Evolutionary conservation across 139 green algal genomes (phyloP), one percentile per base, ranked within the genome.

Genomic region (Desmodesmus armatus): DNA sequence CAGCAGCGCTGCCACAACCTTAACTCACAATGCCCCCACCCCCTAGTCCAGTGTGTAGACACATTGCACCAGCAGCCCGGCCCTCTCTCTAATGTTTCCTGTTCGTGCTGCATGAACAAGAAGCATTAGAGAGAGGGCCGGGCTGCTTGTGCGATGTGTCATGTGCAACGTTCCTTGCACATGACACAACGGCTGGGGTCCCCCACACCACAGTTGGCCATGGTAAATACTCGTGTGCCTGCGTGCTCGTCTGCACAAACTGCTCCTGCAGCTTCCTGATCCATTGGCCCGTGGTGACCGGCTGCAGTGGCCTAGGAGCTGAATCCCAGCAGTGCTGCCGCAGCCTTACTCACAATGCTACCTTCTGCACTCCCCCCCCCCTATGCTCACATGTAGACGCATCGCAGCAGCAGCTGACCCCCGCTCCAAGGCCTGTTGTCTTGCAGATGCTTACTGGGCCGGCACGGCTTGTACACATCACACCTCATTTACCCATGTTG

Each of bases 401-500:
- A 13, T 37, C 60, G 5, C 60, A 23, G n/a, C 60, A n/a, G 21
- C 58, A 35, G 4, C 25, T 66, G 21, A 27, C 33, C 2, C 37
- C 47, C 47, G 60, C 60, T 66, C 27, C 23, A n/a, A n/a, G n/a
- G n/a, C n/a, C 33, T 23, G 19, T 31, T 3, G 6, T 74, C 33
- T 25, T 74, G 66, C 35, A 23, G 33, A 19, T 44, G 66, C 66
- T 31, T 9, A 29, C 35, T 49, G n/a, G 11, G 27, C 33, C 66
- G 44, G 66, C 31, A 49, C 33, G 44, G 35, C 35, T 74, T n/a
- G n/a, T n/a, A n/a, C n/a, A n/a, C n/a, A n/a, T n/a, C 69, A 27
- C 60, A 11, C 60, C 89, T 93, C 67, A 62, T 97, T 13, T 78
- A 93, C 31, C 97, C n/a, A n/a, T n/a, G n/a, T n/a, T n/a, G n/a